Conservation (phyloP, 441 rosid species). For the Adansonia madagascariensis region DNA sequence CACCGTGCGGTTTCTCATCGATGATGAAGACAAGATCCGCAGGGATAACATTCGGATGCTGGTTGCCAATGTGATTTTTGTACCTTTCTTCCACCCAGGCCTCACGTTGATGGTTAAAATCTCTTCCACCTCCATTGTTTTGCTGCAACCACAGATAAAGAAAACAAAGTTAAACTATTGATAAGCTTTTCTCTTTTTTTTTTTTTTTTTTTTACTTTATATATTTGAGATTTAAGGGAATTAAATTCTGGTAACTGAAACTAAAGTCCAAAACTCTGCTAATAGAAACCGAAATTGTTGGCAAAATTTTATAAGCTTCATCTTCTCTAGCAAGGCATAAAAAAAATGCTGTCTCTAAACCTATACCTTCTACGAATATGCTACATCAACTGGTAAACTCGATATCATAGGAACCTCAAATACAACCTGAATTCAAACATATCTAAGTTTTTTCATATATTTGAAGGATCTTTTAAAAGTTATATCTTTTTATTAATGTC, state of each 20-base stretch:
- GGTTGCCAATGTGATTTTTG: constrained; percentile 70
- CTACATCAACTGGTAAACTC: not conserved
- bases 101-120: constrained; percentile 57
- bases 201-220: too few relatives aligned
- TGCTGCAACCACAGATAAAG: constrained; percentile 40
- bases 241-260: not conserved
- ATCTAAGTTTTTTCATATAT: too few relatives aligned
- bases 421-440: not conserved
- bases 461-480: too few relatives aligned
- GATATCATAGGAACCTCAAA: not conserved
- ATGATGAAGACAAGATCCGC: constrained; percentile 59
- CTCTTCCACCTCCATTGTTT: constrained; percentile 51
- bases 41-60: constrained; percentile 56
- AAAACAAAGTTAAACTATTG: too few relatives aligned
- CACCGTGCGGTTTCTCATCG: constrained; percentile 62
- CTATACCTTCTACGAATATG: not conserved
- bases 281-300: too few relatives aligned
- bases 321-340: not conserved
- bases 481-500: too few relatives aligned
- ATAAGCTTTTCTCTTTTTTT: too few relatives aligned
- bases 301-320: not conserved
- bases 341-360: not conserved
- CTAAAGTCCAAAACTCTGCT: not conserved
- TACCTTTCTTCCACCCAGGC: constrained; percentile 73
- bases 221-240: too few relatives aligned